Evolutionary conservation across 1,284 basidiomycete genomes (phyloP), one percentile per base, ranked within the genome.

Genomic region (Leccinum griseonigrum): DNA sequence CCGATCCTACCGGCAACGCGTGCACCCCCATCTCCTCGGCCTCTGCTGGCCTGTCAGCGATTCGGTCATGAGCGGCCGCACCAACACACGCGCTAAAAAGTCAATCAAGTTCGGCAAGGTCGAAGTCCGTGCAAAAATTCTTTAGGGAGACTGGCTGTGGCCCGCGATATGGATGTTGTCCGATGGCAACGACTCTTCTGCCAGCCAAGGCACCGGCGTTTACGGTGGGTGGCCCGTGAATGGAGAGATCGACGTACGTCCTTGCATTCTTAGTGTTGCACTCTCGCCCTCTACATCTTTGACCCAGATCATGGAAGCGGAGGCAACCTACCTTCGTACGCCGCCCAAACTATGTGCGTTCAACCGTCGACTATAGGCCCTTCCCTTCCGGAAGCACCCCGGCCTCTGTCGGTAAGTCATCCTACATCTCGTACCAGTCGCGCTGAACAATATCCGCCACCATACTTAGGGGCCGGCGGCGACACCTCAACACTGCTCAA

Each of bases 111-210:
- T 83, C 68, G 92, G 92, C 29, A 83, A 86, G 62, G 84, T 94
- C 57, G 92, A 94, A 71, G 82, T 94, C 13, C 64, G 74, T 28
- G 76, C 77, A 60, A 77, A 77, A 66, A 54, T 78, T 22, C 77
- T 76, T 3, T 69, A 69, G 61, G 81, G 83, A 1, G 84, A 85
- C 66, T 87, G 91, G 92, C 75, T 94, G 57, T 94, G 92, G 92
- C 92, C 92, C 2, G 88, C 90, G 1, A 84, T 95, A 61, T 91
- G 89, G 88, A 89, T 94, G 91, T 74, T 92, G 59, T 92, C 92
- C 16, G 81, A 80, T 62, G 78, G 88, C 59, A 79, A 80, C 60
- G 63, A 57, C 40, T 56, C 66, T 4, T 65, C 64, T 34, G 1
- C 65, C 0, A 0, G 63, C 5, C 61, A 70, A 9, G 72, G 71